Evolutionary conservation across 441 rosid species (phyloP), one percentile per base, ranked within the genome.

Genomic region (Daphne laureola): DNA sequence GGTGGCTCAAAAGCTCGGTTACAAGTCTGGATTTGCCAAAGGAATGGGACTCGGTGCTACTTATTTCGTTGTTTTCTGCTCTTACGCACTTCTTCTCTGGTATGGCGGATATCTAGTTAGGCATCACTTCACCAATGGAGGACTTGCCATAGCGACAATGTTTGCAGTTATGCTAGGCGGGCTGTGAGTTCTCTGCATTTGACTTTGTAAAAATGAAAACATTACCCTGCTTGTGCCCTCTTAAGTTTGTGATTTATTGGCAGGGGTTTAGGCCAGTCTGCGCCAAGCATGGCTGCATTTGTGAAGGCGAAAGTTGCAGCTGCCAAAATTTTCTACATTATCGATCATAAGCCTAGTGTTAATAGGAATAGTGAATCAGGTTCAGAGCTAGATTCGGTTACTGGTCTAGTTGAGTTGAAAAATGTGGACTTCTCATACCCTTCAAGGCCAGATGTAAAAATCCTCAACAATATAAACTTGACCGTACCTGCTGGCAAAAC

Each of bases 161-260:
- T 94, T 94, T 59, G 90, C 95, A 4, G 99, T 94, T 55, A 94
- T 94, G 99, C 76, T 94, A 8, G 99, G 99, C 68, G 99, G 99
- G 65, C 52, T 94, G 99, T 94, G 73, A 84, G 97, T 74, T 25
- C 65, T 52, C 50, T 54, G 7, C 43, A 36, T 4, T 26, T 62
- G 46, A 54, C 21, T 38, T 0, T 46, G 26, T 38, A 35, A 25
- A 25, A 21, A 12, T 51, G 38, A 31, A 31, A 6, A 31, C 7
- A 8, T 21, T 21, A 43, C 18, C 23, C 42, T 31, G 23, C 41
- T 61, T 16, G 51, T 31, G 38, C 11, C 11, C 53, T 26, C 8
- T 57, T 16, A 52, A 42, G 4, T 25, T 27, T 54, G 17, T 54
- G 17, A 59, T 67, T 61, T 46, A 44, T 65, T 69, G 43, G 45